phyloP scores from a whole-genome alignment of 2,329 filamentous ascomycete species.

The Scedosporium minutisporum region DNA sequence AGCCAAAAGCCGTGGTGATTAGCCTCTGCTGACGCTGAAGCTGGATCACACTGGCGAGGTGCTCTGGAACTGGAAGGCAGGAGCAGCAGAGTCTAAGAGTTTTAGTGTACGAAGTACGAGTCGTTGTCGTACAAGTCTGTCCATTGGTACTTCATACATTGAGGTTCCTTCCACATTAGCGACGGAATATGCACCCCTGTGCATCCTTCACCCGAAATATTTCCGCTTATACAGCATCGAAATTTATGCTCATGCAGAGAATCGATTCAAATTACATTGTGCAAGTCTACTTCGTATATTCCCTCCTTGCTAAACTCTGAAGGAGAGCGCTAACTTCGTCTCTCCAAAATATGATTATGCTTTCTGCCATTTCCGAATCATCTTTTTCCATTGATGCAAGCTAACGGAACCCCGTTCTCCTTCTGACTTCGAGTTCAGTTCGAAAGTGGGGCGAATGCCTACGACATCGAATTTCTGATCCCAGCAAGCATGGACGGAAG shows the following conservation, averaged over 20 bases:
- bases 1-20: background rate
- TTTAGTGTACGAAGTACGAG: too few species aligned
- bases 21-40: background rate
- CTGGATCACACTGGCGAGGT: background rate
- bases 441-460: background rate
- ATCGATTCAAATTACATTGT: background rate
- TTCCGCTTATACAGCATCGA: background rate
- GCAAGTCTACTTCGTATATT: too few species aligned
- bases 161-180: too few species aligned
- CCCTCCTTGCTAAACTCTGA: too few species aligned
- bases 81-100: too few species aligned
- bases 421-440: background rate
- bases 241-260: background rate
- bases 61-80: too few species aligned
- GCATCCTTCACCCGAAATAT: background rate
- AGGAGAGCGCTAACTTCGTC: too few species aligned
- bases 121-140: too few species aligned
- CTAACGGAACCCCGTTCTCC: background rate
- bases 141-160: too few species aligned
- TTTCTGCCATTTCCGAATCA: background rate
- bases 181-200: too few species aligned
- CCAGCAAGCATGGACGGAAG: background rate
- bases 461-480: background rate
- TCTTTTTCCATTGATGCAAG: background rate
- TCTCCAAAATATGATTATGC: too few species aligned